phyloP scores from a whole-genome alignment of 345 rosid species.

The Linum trigynum region DNA sequence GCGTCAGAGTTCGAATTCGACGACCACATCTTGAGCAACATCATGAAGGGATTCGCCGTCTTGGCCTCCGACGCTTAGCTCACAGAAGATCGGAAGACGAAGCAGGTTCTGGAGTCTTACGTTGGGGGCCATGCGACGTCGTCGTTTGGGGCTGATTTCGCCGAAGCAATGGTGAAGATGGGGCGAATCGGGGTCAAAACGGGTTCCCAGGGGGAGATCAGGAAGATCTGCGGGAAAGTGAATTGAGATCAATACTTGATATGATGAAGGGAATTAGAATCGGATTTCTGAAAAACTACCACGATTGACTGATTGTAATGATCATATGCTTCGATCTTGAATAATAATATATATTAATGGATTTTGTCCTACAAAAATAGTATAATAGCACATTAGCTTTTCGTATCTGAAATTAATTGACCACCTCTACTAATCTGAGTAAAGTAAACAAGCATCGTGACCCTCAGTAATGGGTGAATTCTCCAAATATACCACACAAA shows the following conservation, averaged over 20 bases:
- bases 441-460: too few relatives aligned
- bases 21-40: slow-evolving; percentile 48
- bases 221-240: slow-evolving; percentile 35
- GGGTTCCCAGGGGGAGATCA: slow-evolving; percentile 50
- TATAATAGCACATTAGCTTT: too few relatives aligned
- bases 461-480: too few relatives aligned
- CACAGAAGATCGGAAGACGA: slow-evolving; percentile 46
- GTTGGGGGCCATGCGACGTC: slow-evolving; percentile 18
- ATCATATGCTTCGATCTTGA: too few relatives aligned
- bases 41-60: slow-evolving; percentile 57
- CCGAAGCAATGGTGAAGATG: slow-evolving; percentile 51
- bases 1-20: slow-evolving; percentile 40
- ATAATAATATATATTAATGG: too few relatives aligned
- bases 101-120: slow-evolving; percentile 41
- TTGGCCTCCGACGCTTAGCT: slow-evolving; percentile 66
- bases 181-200: slow-evolving; percentile 61
- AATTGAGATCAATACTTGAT: not conserved
- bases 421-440: too few relatives aligned
- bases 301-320: too few relatives aligned
- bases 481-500: too few relatives aligned
- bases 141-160: slow-evolving; percentile 50
- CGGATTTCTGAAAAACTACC: too few relatives aligned
- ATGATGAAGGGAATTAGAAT: too few relatives aligned
- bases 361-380: too few relatives aligned
- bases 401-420: too few relatives aligned